Conservation (phyloP, 768 basidiomycete species). For the Floccularia luteovirens region DNA sequence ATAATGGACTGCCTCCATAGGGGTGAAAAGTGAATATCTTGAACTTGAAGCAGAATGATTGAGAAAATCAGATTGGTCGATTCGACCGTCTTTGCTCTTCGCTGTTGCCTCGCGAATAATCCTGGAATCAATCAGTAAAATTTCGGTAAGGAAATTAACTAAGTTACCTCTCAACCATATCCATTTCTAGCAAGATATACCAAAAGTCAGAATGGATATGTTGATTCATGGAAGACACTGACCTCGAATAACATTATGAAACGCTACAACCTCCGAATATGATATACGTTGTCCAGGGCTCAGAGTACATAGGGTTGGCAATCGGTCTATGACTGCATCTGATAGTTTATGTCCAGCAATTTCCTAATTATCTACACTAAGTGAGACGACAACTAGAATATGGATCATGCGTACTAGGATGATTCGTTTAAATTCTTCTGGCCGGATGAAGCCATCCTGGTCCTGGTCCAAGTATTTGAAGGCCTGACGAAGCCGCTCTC, state of each 20-base stretch:
- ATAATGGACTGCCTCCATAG: slow-evolving; percentile 98
- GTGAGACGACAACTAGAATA: slow-evolving; percentile 1
- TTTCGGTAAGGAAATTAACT: slow-evolving; percentile 1
- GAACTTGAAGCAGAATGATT: slow-evolving; percentile 81
- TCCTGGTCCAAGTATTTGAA: slow-evolving; percentile 89
- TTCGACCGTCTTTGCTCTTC: slow-evolving; percentile 91
- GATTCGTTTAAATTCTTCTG: slow-evolving; percentile 92
- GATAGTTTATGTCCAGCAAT: slow-evolving; percentile 97
- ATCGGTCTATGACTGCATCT: slow-evolving; percentile 82
- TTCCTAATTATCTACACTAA: slow-evolving; percentile 46
- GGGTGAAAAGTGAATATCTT: slow-evolving; percentile 92
- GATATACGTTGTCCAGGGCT: slow-evolving; percentile 86
- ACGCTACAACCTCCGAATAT: slow-evolving; percentile 94
- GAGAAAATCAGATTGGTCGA: slow-evolving; percentile 93
- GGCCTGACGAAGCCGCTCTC: slow-evolving; percentile 93
- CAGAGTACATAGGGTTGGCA: slow-evolving; percentile 88
- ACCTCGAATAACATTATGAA: slow-evolving; percentile 94
- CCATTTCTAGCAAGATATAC: slow-evolving; percentile 65
- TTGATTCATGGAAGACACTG: slow-evolving; percentile 13
- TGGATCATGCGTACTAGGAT: slow-evolving; percentile 59
- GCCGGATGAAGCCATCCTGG: slow-evolving; percentile 88
- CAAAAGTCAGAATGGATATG: slow-evolving; percentile 2
- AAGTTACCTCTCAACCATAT: slow-evolving; percentile 83
- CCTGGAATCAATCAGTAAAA: slow-evolving; percentile 24
- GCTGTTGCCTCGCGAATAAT: slow-evolving; percentile 87